Evolutionary conservation across 108 stramenopile genomes (phyloP), one percentile per base, ranked within the genome.

Genomic region (Bacterosira constricta): DNA sequence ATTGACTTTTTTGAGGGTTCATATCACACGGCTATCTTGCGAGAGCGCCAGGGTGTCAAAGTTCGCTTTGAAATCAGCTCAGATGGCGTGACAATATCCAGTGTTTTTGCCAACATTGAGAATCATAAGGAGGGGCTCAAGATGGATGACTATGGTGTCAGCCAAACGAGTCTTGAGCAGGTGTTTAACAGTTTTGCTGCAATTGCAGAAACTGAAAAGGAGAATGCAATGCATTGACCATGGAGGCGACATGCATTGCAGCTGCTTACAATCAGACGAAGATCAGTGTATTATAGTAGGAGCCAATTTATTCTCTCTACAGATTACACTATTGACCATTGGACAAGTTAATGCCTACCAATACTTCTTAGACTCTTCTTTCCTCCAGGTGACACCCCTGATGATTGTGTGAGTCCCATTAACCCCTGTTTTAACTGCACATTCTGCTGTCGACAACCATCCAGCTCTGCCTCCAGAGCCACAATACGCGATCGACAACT

Each of bases 111-210:
- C 2, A 61, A 45, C 5, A 80, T 95, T 46, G 90, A 95, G 77
- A 79, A 63, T 6, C 76, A 85, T 66, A 95, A 91, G 64, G 83
- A 80, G 7, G 42, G 49, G 1, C 49, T 91, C 32, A 68, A 63
- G 56, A 53, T 95, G 34, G 80, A 83, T 1, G 93, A 95, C 34
- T 95, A 91, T 45, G 85, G 86, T 18, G 86, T 91, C 0, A 80
- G 77, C 39, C 93, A 94, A 62, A 94, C 93, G 11, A 81, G 75
- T 23, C 62, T 94, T 55, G 93, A 94, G 66, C 90, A 90, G 44
- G 88, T 93, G 0, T 93, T 93, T 61, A 93, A 90, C 59, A 85
- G 86, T 57, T 84, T 85, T 60, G 91, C 91, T 5, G 86, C 91
- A 4, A 80, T 81, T 62, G 91, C 88, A n/a, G 88, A 90, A 64